Conservation (phyloP, 495 filamentous ascomycete genomes). For the Baudoinia panamericana region DNA sequence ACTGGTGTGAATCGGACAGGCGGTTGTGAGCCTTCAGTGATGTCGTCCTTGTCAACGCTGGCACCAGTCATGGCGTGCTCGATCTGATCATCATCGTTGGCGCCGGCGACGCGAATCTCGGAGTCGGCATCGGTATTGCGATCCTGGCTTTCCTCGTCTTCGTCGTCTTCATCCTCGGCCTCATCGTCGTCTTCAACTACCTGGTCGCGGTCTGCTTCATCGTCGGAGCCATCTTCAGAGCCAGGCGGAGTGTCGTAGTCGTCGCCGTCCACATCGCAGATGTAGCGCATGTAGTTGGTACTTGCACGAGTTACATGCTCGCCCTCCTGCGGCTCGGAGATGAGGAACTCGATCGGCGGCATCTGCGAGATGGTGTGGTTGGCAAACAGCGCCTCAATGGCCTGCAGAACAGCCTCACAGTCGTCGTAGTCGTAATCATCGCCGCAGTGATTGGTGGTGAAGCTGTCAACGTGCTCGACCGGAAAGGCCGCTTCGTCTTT, state of each 20-base stretch:
- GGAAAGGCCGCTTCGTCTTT: conserved; percentile 10
- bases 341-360: conserved; percentile 21
- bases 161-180: neutral
- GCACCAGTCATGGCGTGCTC: conserved; percentile 1
- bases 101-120: neutral
- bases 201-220: too few species aligned
- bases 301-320: conserved; percentile 5
- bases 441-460: neutral
- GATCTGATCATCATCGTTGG: neutral
- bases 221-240: neutral
- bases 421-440: conserved; percentile 3
- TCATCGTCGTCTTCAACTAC: neutral
- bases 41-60: conserved; percentile 1
- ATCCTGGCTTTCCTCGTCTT: too few species aligned
- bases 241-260: neutral
- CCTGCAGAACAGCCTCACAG: conserved; percentile 1
- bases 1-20: too few species aligned
- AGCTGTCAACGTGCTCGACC: neutral
- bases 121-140: too few species aligned
- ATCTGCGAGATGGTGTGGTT: conserved; percentile 3
- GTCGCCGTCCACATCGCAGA: neutral
- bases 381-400: conserved; percentile 2
- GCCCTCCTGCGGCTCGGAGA: neutral
- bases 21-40: too few species aligned
- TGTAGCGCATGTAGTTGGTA: conserved; percentile 14